phyloP scores from a whole-genome alignment of 2,329 filamentous ascomycete species.

The Metarhizium album region DNA sequence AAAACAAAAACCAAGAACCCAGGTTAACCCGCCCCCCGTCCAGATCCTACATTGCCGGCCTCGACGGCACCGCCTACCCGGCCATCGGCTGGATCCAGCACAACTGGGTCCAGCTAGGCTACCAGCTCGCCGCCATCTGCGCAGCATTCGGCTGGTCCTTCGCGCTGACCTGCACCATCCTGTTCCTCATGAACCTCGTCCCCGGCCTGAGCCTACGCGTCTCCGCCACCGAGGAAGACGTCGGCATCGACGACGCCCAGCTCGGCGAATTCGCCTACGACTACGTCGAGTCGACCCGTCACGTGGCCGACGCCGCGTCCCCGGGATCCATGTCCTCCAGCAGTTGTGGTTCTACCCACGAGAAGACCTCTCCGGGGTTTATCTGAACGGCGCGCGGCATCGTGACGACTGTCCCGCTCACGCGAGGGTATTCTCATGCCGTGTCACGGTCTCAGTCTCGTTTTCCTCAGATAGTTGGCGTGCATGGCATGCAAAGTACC shows the following conservation, averaged over 20 bases:
- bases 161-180: constrained; percentile 55
- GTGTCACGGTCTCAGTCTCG: neutral
- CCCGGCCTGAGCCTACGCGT: constrained; percentile 61
- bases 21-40: constrained; percentile 7
- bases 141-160: constrained; percentile 58
- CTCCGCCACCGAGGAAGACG: constrained; percentile 54
- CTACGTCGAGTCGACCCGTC: constrained; percentile 61
- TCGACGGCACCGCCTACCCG: constrained; percentile 53
- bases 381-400: neutral
- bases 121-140: constrained; percentile 58
- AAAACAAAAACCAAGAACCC: no score
- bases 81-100: constrained; percentile 60
- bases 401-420: neutral
- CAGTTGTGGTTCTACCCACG: constrained; percentile 16
- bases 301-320: constrained; percentile 38
- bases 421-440: neutral
- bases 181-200: constrained; percentile 60
- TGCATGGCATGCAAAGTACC: neutral
- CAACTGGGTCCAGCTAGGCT: constrained; percentile 60
- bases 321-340: constrained; percentile 12
- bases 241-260: constrained; percentile 63
- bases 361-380: constrained; percentile 14
- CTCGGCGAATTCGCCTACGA: constrained; percentile 78
- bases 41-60: constrained; percentile 58
- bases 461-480: neutral